Evolutionary conservation across 108 stramenopile genomes (phyloP), one percentile per base, ranked within the genome.

Genomic region (Nannochloropsis salina): DNA sequence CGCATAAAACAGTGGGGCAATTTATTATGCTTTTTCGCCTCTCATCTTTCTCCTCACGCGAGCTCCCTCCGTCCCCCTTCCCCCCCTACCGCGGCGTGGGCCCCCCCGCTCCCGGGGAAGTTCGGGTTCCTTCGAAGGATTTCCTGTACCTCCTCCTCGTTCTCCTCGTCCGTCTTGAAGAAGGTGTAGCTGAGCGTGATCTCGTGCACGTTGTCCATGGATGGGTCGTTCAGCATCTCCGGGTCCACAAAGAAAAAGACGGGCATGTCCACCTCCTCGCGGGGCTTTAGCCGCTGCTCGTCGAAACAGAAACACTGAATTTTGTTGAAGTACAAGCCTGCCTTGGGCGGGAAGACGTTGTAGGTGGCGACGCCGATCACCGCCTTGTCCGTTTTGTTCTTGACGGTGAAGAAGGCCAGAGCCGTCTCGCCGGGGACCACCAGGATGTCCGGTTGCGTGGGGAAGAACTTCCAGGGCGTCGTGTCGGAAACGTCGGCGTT

Each of bases 231-330:
- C 44, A 94, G 84, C 85, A 97, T 94, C 31, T 97, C 97, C 9
- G 99, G 99, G 92, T 99, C 99, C 84, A 99, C 94, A 87, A 97
- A 98, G 92, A 98, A 99, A 86, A 99, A 97, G 9, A 99, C 97
- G 9, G 97, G 98, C 97, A 98, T 97, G 89, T 99, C 99, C 82
- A 98, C 96, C 45, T 97, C 98, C 90, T 99, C 99, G 9, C 95
- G 94, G 5, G 97, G 95, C 9, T 95, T 85, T 11, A 99, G 87
- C 18, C 99, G 92, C 87, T 99, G 99, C 92, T 99, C 98, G 90
- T 99, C 99, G 89, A 99, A 99, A 90, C 99, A 99, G 92, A 99
- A 99, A 85, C 99, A 99, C 90, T 99, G 98, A 88, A 99, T 98
- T 89, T 99, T 99, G 88, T 98, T 97, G 91, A 99, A 99, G 92